phyloP scores from a whole-genome alignment of 371 early-diverging fungal genomes.

The Mucor saturninus region DNA sequence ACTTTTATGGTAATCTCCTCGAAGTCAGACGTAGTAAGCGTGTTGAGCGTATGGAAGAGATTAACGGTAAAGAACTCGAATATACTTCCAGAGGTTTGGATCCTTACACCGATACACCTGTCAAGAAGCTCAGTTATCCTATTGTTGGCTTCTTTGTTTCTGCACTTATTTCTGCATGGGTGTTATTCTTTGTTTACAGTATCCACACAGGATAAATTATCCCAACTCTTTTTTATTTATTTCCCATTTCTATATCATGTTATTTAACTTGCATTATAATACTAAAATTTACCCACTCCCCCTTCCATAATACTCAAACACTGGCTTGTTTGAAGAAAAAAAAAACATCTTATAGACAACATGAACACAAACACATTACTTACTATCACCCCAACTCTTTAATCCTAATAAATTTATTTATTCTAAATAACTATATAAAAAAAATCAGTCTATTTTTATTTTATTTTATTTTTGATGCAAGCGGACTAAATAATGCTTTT shows the following conservation, averaged over 20 bases:
- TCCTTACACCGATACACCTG: conserved; percentile 30
- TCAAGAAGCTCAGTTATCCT: conserved; percentile 27
- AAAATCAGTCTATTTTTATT: background rate
- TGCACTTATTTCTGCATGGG: conserved; percentile 44
- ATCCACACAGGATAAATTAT: conserved; percentile 16
- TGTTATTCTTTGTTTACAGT: conserved; percentile 53
- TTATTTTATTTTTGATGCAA: background rate
- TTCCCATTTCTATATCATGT: background rate
- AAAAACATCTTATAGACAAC: too few relatives aligned
- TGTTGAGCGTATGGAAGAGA: conserved; percentile 43
- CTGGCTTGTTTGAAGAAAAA: background rate
- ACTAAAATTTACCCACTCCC: background rate
- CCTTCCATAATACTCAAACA: background rate
- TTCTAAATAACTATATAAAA: background rate
- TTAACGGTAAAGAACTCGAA: conserved; percentile 42
- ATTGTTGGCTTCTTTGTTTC: conserved; percentile 32
- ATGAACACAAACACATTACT: background rate
- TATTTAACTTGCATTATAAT: background rate
- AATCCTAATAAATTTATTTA: background rate
- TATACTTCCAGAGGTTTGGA: conserved; percentile 44
- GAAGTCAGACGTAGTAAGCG: conserved; percentile 41
- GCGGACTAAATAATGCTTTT: too few relatives aligned
- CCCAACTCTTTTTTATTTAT: background rate
- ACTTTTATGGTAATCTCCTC: conserved; percentile 36
- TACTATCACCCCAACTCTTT: conserved; percentile 6